These are phyloP conservation scores for Chernovozyma aurita DNA, from an alignment of 1,139 yeast genomes.

Conservation along the genomic window DNA sequence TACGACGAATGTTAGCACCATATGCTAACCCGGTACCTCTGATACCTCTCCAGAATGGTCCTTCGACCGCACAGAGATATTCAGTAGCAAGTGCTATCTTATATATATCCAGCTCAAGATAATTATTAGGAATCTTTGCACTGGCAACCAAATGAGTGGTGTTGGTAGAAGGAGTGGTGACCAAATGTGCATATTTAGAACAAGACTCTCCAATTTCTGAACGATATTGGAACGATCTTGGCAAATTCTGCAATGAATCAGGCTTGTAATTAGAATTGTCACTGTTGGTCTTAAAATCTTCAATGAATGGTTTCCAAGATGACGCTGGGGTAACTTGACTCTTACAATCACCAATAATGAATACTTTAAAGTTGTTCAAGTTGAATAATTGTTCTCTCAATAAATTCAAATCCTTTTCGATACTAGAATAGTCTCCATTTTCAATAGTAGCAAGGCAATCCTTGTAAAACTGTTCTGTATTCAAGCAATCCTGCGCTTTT, in stretches of 20 bases:
- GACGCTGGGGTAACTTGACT: slow-evolving; percentile 51
- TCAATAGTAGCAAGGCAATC: slow-evolving; percentile 48
- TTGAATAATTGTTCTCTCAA: slow-evolving; percentile 56
- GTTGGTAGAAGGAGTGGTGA: slow-evolving; percentile 82
- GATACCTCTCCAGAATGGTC: slow-evolving; percentile 95
- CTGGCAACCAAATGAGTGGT: slow-evolving; percentile 69
- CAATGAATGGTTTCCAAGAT: slow-evolving; percentile 52
- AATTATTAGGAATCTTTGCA: slow-evolving; percentile 62
- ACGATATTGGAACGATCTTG: slow-evolving; percentile 51
- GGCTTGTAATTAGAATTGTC: slow-evolving; percentile 7
- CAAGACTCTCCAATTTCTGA: slow-evolving; percentile 57
- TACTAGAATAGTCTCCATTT: slow-evolving; percentile 42
- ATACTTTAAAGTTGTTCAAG: slow-evolving; percentile 58
- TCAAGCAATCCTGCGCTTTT: slow-evolving; percentile 62
- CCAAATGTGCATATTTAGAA: slow-evolving; percentile 53
- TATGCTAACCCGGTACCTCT: slow-evolving; percentile 96
- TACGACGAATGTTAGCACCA: slow-evolving; percentile 64
- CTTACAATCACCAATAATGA: slow-evolving; percentile 66
- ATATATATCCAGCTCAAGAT: slow-evolving; percentile 62
- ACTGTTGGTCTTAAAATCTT: slow-evolving; percentile 12
- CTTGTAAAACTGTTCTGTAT: slow-evolving; percentile 56
- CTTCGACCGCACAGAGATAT: slow-evolving; percentile 83
- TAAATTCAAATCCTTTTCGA: slow-evolving; percentile 51
- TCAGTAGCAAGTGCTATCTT: slow-evolving; percentile 72
- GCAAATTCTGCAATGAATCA: slow-evolving; percentile 28